Percentiles rank a stretch among this genome's conserved stretches.
Evolutionary conservation across 2,329 filamentous ascomycete genomes (phyloP).

Genomic region (Penicillium sp.): DNA sequence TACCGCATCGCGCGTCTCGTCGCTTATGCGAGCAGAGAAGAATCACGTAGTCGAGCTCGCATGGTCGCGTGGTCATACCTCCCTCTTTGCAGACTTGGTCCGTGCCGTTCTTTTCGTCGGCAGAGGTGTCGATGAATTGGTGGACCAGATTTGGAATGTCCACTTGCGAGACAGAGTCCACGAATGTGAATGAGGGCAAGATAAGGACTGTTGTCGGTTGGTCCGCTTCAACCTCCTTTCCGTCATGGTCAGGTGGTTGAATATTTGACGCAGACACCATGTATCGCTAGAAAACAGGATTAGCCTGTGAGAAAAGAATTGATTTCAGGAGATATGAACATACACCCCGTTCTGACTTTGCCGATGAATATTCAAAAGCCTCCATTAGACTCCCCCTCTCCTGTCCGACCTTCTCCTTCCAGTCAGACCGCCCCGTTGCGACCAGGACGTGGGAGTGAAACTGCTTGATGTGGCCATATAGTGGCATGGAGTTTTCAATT

Average conservation of each 20-base stretch:
- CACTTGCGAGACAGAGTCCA: conserved; percentile 75
- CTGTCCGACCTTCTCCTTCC: conserved; percentile 43
- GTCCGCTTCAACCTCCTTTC: conserved; percentile 14
- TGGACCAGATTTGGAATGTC: conserved; percentile 70
- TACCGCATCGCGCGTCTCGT: conserved; percentile 87
- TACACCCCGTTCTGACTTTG: conserved; percentile 72
- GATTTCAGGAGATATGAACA: conserved; percentile 15
- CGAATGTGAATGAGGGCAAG: conserved; percentile 78
- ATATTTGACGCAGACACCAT: conserved; percentile 49
- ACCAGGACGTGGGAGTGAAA: conserved; percentile 46
- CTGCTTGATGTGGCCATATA: conserved; percentile 47
- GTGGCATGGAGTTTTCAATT: conserved; percentile 37
- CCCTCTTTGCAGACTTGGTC: conserved; percentile 46
- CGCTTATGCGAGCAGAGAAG: conserved; percentile 88
- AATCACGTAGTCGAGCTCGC: conserved; percentile 80
- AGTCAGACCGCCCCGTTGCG: conserved; percentile 47
- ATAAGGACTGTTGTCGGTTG: conserved; percentile 74
- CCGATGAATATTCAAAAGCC: conserved; percentile 52
- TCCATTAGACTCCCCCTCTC: conserved; percentile 60
- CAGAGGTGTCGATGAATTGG: conserved; percentile 67
- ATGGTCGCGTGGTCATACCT: conserved; percentile 60
- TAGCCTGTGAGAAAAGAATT: neutral
- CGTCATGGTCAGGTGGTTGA: conserved; percentile 23
- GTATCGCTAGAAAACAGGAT: conserved; percentile 32
- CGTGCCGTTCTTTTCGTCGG: conserved; percentile 51